These are phyloP conservation scores for Pichia heedii DNA, from an alignment of 805 yeast species.

Conservation along the genomic window DNA sequence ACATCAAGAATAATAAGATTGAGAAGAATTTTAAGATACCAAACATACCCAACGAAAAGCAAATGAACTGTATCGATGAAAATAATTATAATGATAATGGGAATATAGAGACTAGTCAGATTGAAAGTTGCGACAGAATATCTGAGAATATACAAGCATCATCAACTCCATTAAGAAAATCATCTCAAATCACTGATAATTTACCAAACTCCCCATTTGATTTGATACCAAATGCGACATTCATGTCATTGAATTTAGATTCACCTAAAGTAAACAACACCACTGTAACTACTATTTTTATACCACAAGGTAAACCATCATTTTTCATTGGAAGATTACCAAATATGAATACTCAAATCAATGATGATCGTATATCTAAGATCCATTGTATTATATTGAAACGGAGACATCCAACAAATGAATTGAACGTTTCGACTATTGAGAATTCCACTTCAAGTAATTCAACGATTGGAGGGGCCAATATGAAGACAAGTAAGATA, in stretches of 20 bases:
- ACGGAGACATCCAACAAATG: constrained; percentile 48
- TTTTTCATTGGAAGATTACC: constrained; percentile 68
- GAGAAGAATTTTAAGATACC: constrained; percentile 8
- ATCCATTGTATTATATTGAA: constrained; percentile 66
- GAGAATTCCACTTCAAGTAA: constrained; percentile 23
- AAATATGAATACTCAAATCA: constrained; percentile 49
- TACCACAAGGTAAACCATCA: constrained; percentile 61
- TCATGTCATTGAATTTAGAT: constrained; percentile 43
- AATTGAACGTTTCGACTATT: neutral
- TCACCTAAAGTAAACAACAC: constrained; percentile 32
- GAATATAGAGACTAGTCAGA: neutral
- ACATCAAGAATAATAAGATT: neutral
- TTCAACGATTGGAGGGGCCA: neutral
- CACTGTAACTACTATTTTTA: constrained; percentile 44
- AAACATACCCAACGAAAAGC: constrained; percentile 5
- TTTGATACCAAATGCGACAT: constrained; percentile 3
- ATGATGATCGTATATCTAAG: constrained; percentile 75
- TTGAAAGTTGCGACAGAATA: neutral
- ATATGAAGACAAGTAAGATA: constrained; percentile 8
- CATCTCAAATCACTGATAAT: neutral
- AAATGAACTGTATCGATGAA: neutral
- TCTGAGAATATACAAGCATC: neutral
- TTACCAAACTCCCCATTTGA: neutral
- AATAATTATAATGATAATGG: neutral
- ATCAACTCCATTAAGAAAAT: neutral